phyloP scores from a whole-genome alignment of 164 flowering plant genomes.

The Cinnamomum chago region DNA sequence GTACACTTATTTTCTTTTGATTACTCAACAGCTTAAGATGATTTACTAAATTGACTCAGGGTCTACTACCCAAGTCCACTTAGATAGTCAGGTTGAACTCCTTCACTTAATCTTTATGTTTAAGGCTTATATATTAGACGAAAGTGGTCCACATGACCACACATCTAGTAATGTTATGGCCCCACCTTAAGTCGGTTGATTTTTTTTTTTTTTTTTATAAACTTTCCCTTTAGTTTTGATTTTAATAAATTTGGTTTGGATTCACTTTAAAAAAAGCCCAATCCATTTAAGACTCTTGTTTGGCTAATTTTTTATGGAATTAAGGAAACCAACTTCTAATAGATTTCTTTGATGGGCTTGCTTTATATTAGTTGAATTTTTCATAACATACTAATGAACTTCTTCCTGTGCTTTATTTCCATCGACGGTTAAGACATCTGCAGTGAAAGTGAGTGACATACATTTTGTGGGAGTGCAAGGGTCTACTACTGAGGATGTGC shows the following conservation, averaged over 20 bases:
- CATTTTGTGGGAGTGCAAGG: conserved; percentile 19
- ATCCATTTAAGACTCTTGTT: no score
- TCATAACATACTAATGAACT: not conserved
- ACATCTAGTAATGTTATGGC: no score
- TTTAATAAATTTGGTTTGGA: no score
- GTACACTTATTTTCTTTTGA: not conserved
- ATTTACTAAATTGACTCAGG: not conserved
- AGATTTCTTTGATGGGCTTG: no score
- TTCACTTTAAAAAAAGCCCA: not conserved
- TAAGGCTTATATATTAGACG: no score
- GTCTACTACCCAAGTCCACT: not conserved
- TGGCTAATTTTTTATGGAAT: no score
- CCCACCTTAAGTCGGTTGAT: no score
- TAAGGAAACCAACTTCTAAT: no score
- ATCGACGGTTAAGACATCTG: conserved; percentile 9
- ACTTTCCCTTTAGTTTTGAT: not conserved
- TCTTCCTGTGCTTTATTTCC: not conserved
- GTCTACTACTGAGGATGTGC: conserved; percentile 16
- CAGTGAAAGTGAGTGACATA: conserved; percentile 31
- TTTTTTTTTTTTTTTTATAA: no score
- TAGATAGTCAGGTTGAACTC: not conserved
- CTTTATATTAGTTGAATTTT: not conserved
- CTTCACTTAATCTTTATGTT: no score
- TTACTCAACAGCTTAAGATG: not conserved
- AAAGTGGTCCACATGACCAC: no score